Percentiles rank a stretch among this genome's conserved stretches.
Evolutionary conservation across 805 yeast species (phyloP).

Genomic region (Yarrowia porcina): DNA sequence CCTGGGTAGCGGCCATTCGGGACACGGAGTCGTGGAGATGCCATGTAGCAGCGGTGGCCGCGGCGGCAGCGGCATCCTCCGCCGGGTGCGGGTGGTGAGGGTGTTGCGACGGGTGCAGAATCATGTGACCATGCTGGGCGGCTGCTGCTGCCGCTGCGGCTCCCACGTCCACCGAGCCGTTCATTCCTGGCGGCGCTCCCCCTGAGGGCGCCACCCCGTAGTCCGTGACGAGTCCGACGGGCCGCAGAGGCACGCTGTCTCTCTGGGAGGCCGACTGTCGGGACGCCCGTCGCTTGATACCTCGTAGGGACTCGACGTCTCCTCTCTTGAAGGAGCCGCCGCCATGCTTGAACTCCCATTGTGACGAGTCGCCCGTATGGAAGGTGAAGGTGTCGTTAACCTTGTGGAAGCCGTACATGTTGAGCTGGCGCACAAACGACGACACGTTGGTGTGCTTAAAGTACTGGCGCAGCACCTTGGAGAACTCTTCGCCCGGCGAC

Average conservation of each 20-base stretch:
- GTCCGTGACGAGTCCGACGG: conserved; percentile 29
- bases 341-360: conserved; percentile 89
- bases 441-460: conserved; percentile 95
- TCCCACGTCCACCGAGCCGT: conserved; percentile 16
- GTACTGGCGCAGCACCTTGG: conserved; percentile 64
- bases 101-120: conserved; percentile 14
- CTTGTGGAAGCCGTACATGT: conserved; percentile 96
- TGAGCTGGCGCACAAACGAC: conserved; percentile 87
- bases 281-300: conserved; percentile 75
- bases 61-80: conserved; percentile 21
- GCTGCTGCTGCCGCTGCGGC: neutral
- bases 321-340: conserved; percentile 78
- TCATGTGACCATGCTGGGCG: conserved; percentile 15
- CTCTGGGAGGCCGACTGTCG: conserved; percentile 37
- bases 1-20: conserved; percentile 4
- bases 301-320: conserved; percentile 65
- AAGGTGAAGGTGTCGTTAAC: conserved; percentile 39
- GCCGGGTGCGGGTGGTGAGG: conserved; percentile 20
- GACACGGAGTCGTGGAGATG: conserved; percentile 19
- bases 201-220: conserved; percentile 3
- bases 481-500: conserved; percentile 83
- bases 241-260: conserved; percentile 32
- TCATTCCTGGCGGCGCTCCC: conserved; percentile 12
- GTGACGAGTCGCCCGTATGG: conserved; percentile 27
- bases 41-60: conserved; percentile 15